Evolutionary conservation across 2,329 filamentous ascomycete species (phyloP), one percentile per base, ranked within the genome.

Genomic region (Apiospora arundinis): DNA sequence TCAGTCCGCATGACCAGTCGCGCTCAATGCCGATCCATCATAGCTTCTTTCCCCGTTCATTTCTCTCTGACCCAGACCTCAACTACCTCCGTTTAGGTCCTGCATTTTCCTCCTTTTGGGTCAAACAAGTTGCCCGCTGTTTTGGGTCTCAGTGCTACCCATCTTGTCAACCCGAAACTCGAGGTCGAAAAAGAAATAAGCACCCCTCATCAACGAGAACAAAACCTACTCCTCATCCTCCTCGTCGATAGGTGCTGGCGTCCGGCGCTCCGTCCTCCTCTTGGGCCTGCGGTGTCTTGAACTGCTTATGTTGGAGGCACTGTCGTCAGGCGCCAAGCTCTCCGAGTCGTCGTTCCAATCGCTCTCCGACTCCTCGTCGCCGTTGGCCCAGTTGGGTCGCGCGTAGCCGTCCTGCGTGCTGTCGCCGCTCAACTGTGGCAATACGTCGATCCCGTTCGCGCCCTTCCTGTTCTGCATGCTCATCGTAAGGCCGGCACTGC

Each of bases 271-370:
- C 74, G 88, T 89, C 76, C 90, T 87, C 77, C 91, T 85, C 85
- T 92, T 93, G 56, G 89, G 91, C 77, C 90, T 85, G 75, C 91
- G 86, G 77, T 92, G 86, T 75, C 92, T 82, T 69, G 91, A 92
- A 78, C 91, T 93, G 78, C 90, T 92, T 72, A 95, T 93, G 78
- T 95, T 95, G 81, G 92, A 95, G 32, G 93, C 93, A 70, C 89
- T 92, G 80, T 95, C 93, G 77, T 95, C 93, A 0, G 93, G 93
- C 75, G 91, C 91, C 67, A 95, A 85, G 76, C 90, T 88, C 63
- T 85, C 84, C 69, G 81, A 78, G 71, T 89, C 86, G 70, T 91
- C 89, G 67, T 86, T 85, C 84, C 88, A 89, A 71, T 91, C 89
- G 69, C 87, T 88, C 73, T 91, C 88, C 74, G 85, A 88, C 67